These are phyloP conservation scores for Rachicladosporium sp. DNA, from an alignment of 2,329 filamentous ascomycete genomes.

Conservation along the genomic window DNA sequence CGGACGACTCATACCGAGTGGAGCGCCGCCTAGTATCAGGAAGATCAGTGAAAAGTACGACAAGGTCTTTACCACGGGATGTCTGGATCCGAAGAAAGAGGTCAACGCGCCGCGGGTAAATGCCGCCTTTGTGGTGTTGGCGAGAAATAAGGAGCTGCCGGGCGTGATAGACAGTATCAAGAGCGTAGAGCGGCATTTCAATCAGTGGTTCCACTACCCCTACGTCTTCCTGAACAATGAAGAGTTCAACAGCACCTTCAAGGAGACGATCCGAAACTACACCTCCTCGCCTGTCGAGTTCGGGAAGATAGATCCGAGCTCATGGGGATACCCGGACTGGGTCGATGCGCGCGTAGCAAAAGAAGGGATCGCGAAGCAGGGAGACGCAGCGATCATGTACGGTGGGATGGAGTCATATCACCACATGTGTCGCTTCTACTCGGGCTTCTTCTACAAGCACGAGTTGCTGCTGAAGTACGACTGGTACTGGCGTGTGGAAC, in stretches of 20 bases:
- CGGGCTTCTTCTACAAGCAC: conserved; percentile 98
- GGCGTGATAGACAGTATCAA: conserved; percentile 95
- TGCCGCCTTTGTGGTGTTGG: conserved; percentile 88
- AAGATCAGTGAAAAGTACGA: conserved; percentile 94
- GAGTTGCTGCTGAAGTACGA: conserved; percentile 90
- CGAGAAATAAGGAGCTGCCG: conserved; percentile 89
- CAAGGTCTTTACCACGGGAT: conserved; percentile 89
- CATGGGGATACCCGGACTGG: conserved; percentile 98
- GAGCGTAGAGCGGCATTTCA: conserved; percentile 97
- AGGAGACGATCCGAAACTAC: conserved; percentile 74
- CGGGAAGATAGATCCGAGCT: conserved; percentile 76
- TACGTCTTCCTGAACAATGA: conserved; percentile 98
- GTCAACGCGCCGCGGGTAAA: conserved; percentile 73
- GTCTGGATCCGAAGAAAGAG: conserved; percentile 60
- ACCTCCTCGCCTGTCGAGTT: conserved; percentile 84
- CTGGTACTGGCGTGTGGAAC: conserved; percentile 99
- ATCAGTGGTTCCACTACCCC: conserved; percentile 95
- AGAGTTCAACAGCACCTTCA: conserved; percentile 92
- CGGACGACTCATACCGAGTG: conserved; percentile 74
- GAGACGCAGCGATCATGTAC: conserved; percentile 97
- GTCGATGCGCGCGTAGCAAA: conserved; percentile 85
- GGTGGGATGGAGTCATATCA: conserved; percentile 98
- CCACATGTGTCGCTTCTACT: conserved; percentile 99
- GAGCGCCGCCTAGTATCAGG: conserved; percentile 76
- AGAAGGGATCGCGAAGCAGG: conserved; percentile 93